Conservation (phyloP, 495 filamentous ascomycete genomes). For the Lepidopterella palustris region DNA sequence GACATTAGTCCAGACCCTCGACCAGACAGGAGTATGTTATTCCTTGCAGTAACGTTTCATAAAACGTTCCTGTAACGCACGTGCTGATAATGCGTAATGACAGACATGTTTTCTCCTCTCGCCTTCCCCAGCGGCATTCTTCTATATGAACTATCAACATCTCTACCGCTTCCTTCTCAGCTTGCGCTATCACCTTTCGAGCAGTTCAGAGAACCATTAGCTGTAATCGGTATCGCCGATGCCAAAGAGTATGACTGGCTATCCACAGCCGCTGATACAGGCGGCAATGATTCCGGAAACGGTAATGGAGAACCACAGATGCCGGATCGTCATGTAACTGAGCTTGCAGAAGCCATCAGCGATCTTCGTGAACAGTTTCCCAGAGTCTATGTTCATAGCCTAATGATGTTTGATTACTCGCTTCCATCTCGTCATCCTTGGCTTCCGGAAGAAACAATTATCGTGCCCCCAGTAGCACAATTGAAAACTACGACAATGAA, state of each 20-base stretch:
- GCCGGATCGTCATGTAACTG: constrained; percentile 40
- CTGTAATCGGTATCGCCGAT: constrained; percentile 74
- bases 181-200: constrained; percentile 78
- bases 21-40: constrained; percentile 74
- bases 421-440: constrained; percentile 27
- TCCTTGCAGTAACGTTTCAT: neutral
- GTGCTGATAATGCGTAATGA: constrained; percentile 24
- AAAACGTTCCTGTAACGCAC: constrained; percentile 21
- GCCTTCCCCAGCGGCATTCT: constrained; percentile 85
- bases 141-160: constrained; percentile 81
- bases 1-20: constrained; percentile 85
- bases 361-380: constrained; percentile 56
- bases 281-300: neutral
- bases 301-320: neutral
- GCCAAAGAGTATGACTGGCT: constrained; percentile 26
- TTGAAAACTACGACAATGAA: constrained; percentile 86
- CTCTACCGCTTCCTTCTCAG: constrained; percentile 69
- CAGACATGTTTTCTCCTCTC: constrained; percentile 92
- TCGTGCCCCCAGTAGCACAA: constrained; percentile 63
- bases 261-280: constrained; percentile 14
- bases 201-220: constrained; percentile 69
- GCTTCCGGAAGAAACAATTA: constrained; percentile 56
- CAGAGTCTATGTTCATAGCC: constrained; percentile 67
- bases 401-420: constrained; percentile 70
- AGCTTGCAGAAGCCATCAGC: constrained; percentile 57